These are phyloP conservation scores for Anisodus tanguticus DNA, from an alignment of 257 asterid genomes.

Conservation along the genomic window DNA sequence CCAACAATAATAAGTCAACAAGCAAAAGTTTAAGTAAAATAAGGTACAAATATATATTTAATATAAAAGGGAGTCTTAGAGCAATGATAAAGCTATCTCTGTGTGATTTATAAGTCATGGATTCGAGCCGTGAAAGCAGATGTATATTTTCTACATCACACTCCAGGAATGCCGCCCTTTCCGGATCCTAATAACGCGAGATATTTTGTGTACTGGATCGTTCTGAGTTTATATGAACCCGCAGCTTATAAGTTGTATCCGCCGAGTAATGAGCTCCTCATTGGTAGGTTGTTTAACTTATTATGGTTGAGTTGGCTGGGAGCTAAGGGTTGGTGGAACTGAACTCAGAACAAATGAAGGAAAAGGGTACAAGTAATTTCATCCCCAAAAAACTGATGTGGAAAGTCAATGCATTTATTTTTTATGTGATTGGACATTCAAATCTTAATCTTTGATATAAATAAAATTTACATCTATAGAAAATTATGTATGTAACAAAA, in stretches of 20 bases:
- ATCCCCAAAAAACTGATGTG: background rate
- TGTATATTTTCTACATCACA: no score
- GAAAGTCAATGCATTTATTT: background rate
- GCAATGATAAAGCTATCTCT: background rate
- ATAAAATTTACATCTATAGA: background rate
- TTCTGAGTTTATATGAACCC: background rate
- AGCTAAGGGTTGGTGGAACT: background rate
- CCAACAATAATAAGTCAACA: background rate
- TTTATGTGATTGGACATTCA: background rate
- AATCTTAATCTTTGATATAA: background rate
- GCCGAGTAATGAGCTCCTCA: background rate
- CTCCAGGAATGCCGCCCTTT: no score
- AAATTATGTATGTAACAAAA: background rate
- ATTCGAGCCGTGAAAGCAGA: no score
- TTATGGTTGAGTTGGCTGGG: conserved; percentile 26
- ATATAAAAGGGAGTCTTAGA: no score
- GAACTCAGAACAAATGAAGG: background rate
- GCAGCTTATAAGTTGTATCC: background rate
- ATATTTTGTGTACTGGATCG: no score
- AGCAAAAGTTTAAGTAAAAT: background rate
- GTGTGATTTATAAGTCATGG: no score
- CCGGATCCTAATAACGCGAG: no score
- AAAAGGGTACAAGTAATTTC: background rate
- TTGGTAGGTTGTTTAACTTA: background rate
- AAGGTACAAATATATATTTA: background rate